phyloP scores from a whole-genome alignment of 352 stramenopile species.

The Pythium sp. region DNA sequence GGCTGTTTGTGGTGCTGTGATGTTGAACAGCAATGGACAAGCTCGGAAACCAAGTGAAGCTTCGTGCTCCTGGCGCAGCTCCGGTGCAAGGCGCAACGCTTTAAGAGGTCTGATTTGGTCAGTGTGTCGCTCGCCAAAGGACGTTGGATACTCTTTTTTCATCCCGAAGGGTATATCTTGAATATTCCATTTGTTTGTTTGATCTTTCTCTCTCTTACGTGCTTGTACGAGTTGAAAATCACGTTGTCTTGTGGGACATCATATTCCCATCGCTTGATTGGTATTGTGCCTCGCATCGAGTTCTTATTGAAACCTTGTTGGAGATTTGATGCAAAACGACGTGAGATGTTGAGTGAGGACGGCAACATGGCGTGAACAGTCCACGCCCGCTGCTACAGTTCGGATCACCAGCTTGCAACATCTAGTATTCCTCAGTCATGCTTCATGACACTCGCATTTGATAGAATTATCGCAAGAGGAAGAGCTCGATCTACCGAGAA shows the following conservation, averaged over 20 bases:
- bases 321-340: background rate
- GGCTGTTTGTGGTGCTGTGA: slow-evolving; percentile 7
- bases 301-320: background rate
- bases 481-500: too few species aligned
- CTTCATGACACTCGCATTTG: too few species aligned
- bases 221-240: background rate
- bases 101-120: slow-evolving; percentile 15
- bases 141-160: background rate
- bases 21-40: slow-evolving; percentile 53
- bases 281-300: background rate
- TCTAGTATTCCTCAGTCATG: too few species aligned
- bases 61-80: slow-evolving; percentile 33
- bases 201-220: background rate
- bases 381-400: too few species aligned
- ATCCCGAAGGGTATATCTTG: background rate
- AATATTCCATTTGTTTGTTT: background rate
- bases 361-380: background rate
- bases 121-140: too few species aligned
- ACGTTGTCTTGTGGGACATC: background rate
- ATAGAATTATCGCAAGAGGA: too few species aligned
- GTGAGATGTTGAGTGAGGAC: background rate
- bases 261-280: background rate
- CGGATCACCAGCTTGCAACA: too few species aligned
- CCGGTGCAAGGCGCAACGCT: slow-evolving; percentile 33
- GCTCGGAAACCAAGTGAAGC: slow-evolving; percentile 59